Conservation (phyloP, 2,329 filamentous ascomycete species). For the Phyllosticta paracitricarpa region DNA sequence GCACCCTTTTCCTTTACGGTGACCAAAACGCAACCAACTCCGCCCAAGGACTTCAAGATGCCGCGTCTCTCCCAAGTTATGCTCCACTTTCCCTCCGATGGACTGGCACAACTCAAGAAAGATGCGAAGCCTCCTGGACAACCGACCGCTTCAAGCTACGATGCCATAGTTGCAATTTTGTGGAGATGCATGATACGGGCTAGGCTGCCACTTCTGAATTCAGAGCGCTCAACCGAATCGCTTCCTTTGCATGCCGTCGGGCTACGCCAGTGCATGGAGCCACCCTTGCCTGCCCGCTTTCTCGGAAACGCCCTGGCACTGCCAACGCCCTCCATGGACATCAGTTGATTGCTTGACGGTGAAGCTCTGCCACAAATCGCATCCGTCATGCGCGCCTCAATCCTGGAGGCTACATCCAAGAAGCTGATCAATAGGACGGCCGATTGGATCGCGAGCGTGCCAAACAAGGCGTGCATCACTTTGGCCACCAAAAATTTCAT, state of each 20-base stretch:
- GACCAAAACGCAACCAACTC: constrained; percentile 13
- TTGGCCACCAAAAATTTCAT: constrained; percentile 17
- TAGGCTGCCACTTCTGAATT: constrained; percentile 13
- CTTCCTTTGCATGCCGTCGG: constrained; percentile 18
- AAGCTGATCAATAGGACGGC: constrained; percentile 14
- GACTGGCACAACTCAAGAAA: constrained; percentile 14
- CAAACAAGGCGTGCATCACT: constrained; percentile 17
- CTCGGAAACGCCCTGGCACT: constrained; percentile 16
- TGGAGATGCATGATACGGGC: constrained; percentile 17
- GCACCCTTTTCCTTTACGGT: constrained; percentile 11
- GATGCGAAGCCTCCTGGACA: constrained; percentile 5
- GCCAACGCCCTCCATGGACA: constrained; percentile 12
- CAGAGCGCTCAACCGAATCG: constrained; percentile 9
- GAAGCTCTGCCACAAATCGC: constrained; percentile 16
- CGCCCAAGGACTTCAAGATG: constrained; percentile 18
- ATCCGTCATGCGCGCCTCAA: constrained; percentile 16
- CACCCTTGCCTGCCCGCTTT: constrained; percentile 16
- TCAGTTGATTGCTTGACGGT: constrained; percentile 10
- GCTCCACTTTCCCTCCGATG: constrained; percentile 17
- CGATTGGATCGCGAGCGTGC: constrained; percentile 17
- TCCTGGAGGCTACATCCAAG: constrained; percentile 14
- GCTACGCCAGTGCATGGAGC: constrained; percentile 14
- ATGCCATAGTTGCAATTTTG: constrained; percentile 18
- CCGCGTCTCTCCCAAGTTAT: constrained; percentile 15
- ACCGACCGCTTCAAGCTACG: constrained; percentile 19